Conservation (phyloP, 2,329 filamentous ascomycete genomes). For the Cadophora sp. region DNA sequence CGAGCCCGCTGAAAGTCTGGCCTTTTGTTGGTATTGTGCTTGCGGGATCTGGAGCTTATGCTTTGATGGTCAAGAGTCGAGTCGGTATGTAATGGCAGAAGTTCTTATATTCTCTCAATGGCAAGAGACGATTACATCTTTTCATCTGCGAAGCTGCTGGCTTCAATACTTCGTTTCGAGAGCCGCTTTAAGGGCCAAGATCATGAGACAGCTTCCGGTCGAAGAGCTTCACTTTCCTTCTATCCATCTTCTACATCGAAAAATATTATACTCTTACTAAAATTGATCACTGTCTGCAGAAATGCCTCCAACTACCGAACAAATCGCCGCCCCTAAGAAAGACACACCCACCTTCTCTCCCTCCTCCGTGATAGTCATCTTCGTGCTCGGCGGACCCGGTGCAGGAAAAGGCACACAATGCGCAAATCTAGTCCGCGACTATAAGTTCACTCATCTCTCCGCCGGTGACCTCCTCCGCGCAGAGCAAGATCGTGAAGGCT, state of each 20-base stretch:
- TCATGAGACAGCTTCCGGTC: background rate
- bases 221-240: background rate
- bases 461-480: slow-evolving; percentile 93
- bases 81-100: slow-evolving; percentile 42
- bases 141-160: background rate
- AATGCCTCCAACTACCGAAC: slow-evolving; percentile 46
- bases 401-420: slow-evolving; percentile 98
- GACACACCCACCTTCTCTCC: slow-evolving; percentile 73
- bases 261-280: slow-evolving; percentile 21
- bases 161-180: slow-evolving; percentile 27
- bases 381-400: slow-evolving; percentile 94
- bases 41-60: slow-evolving; percentile 56
- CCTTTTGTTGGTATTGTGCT: slow-evolving; percentile 51
- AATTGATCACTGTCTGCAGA: slow-evolving; percentile 37
- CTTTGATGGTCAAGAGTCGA: slow-evolving; percentile 56
- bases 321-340: slow-evolving; percentile 59
- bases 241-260: background rate
- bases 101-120: background rate
- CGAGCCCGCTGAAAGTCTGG: slow-evolving; percentile 47
- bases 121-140: slow-evolving; percentile 5
- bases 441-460: slow-evolving; percentile 90
- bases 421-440: slow-evolving; percentile 82
- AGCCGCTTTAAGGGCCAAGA: slow-evolving; percentile 38
- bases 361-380: slow-evolving; percentile 85
- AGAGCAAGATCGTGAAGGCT: slow-evolving; percentile 87